Base-by-base conservation (phyloP, 139 green algal species). In the Chara braunii region DNA sequence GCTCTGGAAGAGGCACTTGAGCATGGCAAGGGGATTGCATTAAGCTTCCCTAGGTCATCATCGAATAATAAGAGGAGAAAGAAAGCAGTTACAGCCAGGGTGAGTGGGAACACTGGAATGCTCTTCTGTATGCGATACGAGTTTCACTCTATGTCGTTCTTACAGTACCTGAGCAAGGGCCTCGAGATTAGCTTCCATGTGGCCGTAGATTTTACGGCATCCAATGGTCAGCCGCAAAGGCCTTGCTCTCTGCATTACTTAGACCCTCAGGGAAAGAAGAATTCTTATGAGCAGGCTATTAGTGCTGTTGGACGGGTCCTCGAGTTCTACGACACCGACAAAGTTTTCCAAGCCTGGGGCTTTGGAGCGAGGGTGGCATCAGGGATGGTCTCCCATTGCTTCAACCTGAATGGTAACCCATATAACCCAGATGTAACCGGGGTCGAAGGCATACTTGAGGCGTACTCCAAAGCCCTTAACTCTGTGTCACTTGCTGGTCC, bases 261-360 rank as follows among this genome's bases (percentile, higher is more conserved):
- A 48, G 18, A n/a, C 18, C 14, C 18, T 18, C 40, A 18, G 18
- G 18, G 40, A 18, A n/a, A 18, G 18, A 18, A n/a, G 40, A 48
- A 18, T 18, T 18, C 14, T 18, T 48, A 48, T 48, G 18, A 48
- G 40, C 53, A 62, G 53, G 53, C 53, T 34, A 62, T 62, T 34
- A 32, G 26, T 6, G 11, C 8, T 22, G 14, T 62, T 32, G 53
- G 53, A 22, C 33, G 45, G 24, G 53, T 62, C 33, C 24, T 62
- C 14, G 18, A 45, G 53, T 62, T 62, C 53, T 62, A 62, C 53
- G 53, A 62, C 53, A 50, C 53, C 8, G 53, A 62, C 53, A 62
- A 62, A 11, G 33, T n/a, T 9, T 62, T 62, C 53, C 28, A 32
- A 32, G 53, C 53, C 8, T 62, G 53, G 53, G 53, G 53, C 24